Evolutionary conservation across 345 rosid species (phyloP), one percentile per base, ranked within the genome.

Genomic region (Lagerstroemia speciosa): DNA sequence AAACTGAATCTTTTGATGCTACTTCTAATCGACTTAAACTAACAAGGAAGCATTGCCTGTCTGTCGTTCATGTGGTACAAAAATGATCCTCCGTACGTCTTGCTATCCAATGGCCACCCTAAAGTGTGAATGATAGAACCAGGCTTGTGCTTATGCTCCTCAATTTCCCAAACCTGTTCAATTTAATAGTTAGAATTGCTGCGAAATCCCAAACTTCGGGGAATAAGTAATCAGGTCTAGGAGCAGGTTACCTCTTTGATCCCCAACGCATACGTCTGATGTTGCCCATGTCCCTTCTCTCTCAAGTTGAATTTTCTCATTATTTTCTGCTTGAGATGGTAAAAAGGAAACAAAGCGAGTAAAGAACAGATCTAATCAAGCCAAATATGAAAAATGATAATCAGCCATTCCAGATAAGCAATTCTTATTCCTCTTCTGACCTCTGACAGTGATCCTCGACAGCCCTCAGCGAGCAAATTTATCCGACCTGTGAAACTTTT

Each of bases 381-480:
- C 7, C 20, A 3, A 27, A 58, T 30, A 58, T 30, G 15, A 58
- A 30, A 57, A 57, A 14, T 0, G 12, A 27, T 58, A 10, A 29
- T 12, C 14, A 58, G 63, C 1, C 10, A 11, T 19, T 52, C 57
- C 8, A 27, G 34, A 45, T 55, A 74, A 65, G 65, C 67, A 45
- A 2, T 40, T 43, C 60, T 58, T 11, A 58, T 58, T 58, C 63
- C 63, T 58, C 20, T 40, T 50, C 87, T 76, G 71, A 93, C 98
- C 93, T 93, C 96, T 6, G 98, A 86, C 67, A 93, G 80, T 67
- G 98, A 93, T 80, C 98, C 98, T 69, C 98, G 88, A 75, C 97
- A 93, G 71, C 98, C 98, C 74, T 93, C 98, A 43, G 96, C 96
- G 43, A 93, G 76, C 69, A 93, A 83, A 52, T 87, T 93, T 64